A percentile compares a stretch with the other conserved stretches of the same genome.
phyloP scores from a whole-genome alignment of 208 protist genomes.

The Novymonas esmeraldas region DNA sequence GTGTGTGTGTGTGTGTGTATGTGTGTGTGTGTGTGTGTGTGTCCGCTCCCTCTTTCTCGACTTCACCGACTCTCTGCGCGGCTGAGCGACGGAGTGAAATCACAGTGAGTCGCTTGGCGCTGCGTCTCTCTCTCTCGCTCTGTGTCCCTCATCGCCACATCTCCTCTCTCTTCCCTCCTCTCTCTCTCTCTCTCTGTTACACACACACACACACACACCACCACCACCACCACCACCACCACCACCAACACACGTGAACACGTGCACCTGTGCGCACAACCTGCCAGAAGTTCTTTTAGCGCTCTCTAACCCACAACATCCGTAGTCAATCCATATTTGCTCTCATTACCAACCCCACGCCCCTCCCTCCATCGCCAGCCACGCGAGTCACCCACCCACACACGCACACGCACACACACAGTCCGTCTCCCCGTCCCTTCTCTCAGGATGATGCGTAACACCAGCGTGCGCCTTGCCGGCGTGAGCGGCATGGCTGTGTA shows the following conservation, averaged over 20 bases:
- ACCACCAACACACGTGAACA: neutral
- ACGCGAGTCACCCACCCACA: too few species aligned
- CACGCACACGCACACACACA: too few species aligned
- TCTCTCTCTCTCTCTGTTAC: neutral
- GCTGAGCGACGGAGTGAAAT: neutral
- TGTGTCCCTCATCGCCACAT: neutral
- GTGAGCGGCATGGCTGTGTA: conserved; percentile 89
- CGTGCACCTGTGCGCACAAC: neutral
- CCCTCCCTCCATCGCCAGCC: too few species aligned
- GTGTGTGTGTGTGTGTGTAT: neutral
- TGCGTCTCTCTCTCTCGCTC: neutral
- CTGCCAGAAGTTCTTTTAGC: neutral
- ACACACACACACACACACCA: neutral
- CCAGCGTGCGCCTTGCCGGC: conserved; percentile 49
- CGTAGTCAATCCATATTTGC: neutral
- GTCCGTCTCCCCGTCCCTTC: conserved; percentile 4
- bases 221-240: neutral
- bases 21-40: neutral
- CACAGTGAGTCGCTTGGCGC: neutral
- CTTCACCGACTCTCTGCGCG: neutral
- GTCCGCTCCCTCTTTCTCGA: neutral
- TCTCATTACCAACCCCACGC: conserved; percentile 10
- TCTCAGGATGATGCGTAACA: conserved; percentile 59
- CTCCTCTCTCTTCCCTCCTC: neutral
- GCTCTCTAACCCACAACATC: neutral